Percentiles rank a stretch among this genome's conserved stretches.
Evolutionary conservation across 805 yeast species (phyloP).

Genomic region (Huiozyma sinensis): DNA sequence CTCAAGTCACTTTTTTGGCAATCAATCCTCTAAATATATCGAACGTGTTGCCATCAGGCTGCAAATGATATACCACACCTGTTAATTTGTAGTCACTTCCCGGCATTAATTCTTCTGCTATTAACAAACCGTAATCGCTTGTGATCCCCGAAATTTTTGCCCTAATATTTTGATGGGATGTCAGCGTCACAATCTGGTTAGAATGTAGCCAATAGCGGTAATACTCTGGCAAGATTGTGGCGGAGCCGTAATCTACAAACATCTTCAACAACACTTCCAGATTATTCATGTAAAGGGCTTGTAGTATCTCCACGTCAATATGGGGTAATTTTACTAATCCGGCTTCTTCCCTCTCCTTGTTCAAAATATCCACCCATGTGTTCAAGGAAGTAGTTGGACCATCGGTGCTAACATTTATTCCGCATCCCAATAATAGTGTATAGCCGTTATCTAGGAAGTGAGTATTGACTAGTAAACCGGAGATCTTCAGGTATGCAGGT

Average conservation of each 20-base stretch:
- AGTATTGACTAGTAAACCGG: slow-evolving; percentile 79
- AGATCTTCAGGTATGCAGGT: slow-evolving; percentile 61
- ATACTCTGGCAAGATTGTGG: slow-evolving; percentile 56
- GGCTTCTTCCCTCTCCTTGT: slow-evolving; percentile 35
- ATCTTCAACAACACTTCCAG: slow-evolving; percentile 50
- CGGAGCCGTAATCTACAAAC: slow-evolving; percentile 57
- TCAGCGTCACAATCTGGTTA: slow-evolving; percentile 61
- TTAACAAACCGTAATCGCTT: slow-evolving; percentile 69
- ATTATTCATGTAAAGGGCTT: slow-evolving; percentile 56
- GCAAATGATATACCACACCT: slow-evolving; percentile 56
- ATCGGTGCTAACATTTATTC: slow-evolving; percentile 72
- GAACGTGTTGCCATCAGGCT: slow-evolving; percentile 96
- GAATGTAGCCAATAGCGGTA: slow-evolving; percentile 82
- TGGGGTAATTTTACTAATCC: slow-evolving; percentile 39
- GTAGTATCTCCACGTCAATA: slow-evolving; percentile 31
- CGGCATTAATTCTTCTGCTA: slow-evolving; percentile 55
- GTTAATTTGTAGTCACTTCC: slow-evolving; percentile 33
- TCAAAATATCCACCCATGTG: slow-evolving; percentile 51
- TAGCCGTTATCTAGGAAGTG: slow-evolving; percentile 51
- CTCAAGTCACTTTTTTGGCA: slow-evolving; percentile 38
- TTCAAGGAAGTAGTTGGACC: slow-evolving; percentile 90
- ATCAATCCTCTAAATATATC: slow-evolving; percentile 89
- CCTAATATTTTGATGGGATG: slow-evolving; percentile 38
- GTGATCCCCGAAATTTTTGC: slow-evolving; percentile 77
- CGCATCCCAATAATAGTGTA: slow-evolving; percentile 72